phyloP scores from a whole-genome alignment of 2,329 filamentous ascomycete species.

The Monosporascus sp. region DNA sequence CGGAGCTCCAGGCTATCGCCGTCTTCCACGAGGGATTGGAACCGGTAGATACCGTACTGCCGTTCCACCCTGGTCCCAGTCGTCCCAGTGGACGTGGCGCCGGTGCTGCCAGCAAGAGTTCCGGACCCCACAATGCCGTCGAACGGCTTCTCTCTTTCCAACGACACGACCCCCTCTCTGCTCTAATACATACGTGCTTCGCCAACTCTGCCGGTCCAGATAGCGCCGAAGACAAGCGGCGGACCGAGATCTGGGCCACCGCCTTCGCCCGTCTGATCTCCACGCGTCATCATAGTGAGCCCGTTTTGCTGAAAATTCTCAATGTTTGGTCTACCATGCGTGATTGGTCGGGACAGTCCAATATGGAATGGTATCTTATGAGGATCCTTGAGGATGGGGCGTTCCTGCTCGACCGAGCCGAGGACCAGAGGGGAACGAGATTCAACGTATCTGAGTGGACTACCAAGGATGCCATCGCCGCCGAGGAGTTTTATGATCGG shows the following conservation, averaged over 20 bases:
- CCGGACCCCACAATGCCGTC: slow-evolving; percentile 57
- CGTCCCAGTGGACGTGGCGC: slow-evolving; percentile 35
- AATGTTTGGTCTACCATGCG: slow-evolving; percentile 83
- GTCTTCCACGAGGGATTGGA: slow-evolving; percentile 75
- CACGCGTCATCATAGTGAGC: slow-evolving; percentile 54
- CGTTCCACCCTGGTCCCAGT: slow-evolving; percentile 64
- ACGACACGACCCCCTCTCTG: slow-evolving; percentile 78
- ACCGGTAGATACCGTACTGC: slow-evolving; percentile 76
- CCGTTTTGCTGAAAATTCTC: slow-evolving; percentile 76
- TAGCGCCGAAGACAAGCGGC: slow-evolving; percentile 72
- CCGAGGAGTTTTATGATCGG: slow-evolving; percentile 82
- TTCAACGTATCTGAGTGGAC: slow-evolving; percentile 69
- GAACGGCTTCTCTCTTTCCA: slow-evolving; percentile 85
- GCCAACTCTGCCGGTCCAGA: slow-evolving; percentile 78
- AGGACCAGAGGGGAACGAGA: slow-evolving; percentile 68
- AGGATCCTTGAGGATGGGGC: slow-evolving; percentile 89
- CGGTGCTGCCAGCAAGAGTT: slow-evolving; percentile 41
- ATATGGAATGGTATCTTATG: slow-evolving; percentile 92
- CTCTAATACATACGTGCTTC: slow-evolving; percentile 83
- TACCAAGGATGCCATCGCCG: slow-evolving; percentile 73
- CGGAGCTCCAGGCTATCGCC: slow-evolving; percentile 73
- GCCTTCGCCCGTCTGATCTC: slow-evolving; percentile 78
- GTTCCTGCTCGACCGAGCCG: slow-evolving; percentile 80
- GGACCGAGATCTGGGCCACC: slow-evolving; percentile 83
- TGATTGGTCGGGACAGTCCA: slow-evolving; percentile 83